Conservation (phyloP, 495 filamentous ascomycete genomes). For the Daldinia grandis region DNA sequence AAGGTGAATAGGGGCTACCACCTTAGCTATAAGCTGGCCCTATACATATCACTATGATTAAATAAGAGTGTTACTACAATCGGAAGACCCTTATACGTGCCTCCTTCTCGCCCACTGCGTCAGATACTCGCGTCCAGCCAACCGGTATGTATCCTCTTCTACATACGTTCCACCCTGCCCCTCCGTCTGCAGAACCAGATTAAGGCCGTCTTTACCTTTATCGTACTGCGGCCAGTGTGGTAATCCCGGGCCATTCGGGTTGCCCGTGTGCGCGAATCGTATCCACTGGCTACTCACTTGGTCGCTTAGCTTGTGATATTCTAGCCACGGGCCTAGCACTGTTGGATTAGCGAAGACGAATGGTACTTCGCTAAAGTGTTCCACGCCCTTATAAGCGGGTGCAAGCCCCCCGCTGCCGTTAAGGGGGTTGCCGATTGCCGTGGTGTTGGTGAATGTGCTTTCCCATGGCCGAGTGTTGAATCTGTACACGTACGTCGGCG, state of each 20-base stretch:
- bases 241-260: conserved; percentile 42
- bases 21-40: not conserved
- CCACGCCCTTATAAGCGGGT: conserved; percentile 46
- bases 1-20: not conserved
- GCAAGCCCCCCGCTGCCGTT: conserved; percentile 31
- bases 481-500: conserved; percentile 45
- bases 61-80: not conserved
- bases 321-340: conserved; percentile 44
- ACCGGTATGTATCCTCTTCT: conserved; percentile 46
- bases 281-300: conserved; percentile 47
- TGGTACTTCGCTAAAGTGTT: conserved; percentile 48
- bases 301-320: conserved; percentile 40
- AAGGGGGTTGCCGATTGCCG: conserved; percentile 3
- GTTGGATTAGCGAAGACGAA: conserved; percentile 50
- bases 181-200: conserved; percentile 49
- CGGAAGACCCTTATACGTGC: conserved; percentile 37
- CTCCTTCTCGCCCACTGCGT: conserved; percentile 48
- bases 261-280: conserved; percentile 45
- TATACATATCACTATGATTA: not conserved
- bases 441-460: conserved; percentile 19
- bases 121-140: conserved; percentile 49
- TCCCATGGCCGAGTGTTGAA: conserved; percentile 48
- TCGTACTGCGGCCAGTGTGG: conserved; percentile 46
- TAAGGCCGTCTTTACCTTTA: conserved; percentile 36
- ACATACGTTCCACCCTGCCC: conserved; percentile 45